Conservation (phyloP, 129 eudicot species). For the Arctium lappa region DNA sequence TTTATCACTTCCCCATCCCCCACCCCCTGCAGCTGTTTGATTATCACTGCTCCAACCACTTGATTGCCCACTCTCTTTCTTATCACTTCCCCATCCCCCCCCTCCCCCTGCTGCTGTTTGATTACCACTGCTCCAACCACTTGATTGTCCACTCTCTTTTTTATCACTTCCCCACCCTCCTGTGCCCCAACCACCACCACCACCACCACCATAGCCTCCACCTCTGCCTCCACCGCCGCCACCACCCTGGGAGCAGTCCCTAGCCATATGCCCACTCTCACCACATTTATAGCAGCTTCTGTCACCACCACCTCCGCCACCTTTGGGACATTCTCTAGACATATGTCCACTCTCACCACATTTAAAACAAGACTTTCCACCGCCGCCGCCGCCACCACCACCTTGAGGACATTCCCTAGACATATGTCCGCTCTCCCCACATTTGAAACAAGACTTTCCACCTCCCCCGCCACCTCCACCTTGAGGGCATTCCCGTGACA, state of each 20-base stretch:
- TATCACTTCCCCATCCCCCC: slow-evolving; percentile 28
- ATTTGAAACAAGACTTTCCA: neutral
- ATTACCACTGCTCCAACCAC: slow-evolving; percentile 21
- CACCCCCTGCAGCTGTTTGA: neutral
- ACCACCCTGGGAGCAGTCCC: slow-evolving; percentile 29
- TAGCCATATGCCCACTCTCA: slow-evolving; percentile 28
- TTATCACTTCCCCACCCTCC: slow-evolving; percentile 35
- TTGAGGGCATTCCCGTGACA: neutral
- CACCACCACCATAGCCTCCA: neutral
- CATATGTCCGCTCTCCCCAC: neutral
- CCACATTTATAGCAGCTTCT: slow-evolving; percentile 30
- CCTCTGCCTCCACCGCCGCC: slow-evolving; percentile 13
- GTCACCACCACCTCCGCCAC: slow-evolving; percentile 14
- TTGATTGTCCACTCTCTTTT: slow-evolving; percentile 18
- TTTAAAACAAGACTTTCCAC: neutral
- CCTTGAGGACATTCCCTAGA: neutral
- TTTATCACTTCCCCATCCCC: slow-evolving; percentile 16
- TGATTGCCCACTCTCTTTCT: slow-evolving; percentile 24
- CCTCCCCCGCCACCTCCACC: neutral
- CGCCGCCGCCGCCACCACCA: neutral
- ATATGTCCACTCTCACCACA: neutral
- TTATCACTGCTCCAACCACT: slow-evolving; percentile 13
- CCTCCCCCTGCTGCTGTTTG: slow-evolving; percentile 10
- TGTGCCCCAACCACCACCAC: slow-evolving; percentile 17
- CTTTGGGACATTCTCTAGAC: neutral